Evolutionary conservation across 441 rosid genomes (phyloP), one percentile per base, ranked within the genome.

Genomic region (Mallotus japonicus): DNA sequence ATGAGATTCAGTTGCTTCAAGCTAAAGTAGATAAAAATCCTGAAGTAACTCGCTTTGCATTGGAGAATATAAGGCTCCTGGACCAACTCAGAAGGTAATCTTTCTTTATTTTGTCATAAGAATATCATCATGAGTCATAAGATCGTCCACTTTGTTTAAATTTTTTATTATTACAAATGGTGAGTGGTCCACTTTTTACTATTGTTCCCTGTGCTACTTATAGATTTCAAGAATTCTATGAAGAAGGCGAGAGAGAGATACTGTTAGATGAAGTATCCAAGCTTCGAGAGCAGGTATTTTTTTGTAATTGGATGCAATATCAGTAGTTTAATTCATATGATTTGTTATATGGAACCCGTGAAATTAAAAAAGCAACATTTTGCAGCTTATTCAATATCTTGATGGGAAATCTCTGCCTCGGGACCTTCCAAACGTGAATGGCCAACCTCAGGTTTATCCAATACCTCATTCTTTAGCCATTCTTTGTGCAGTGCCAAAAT

Each of bases 171-270:
- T 10, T 44, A 10, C 2, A 44, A 44, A 8, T 7, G 2, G 49
- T 12, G 71, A 67, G 69, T 62, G 20, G 11, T 55, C 53, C 20
- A 58, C 34, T 15, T 77, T 54, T 54, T 50, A 78, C 62, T 73
- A 73, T 71, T 64, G 34, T 75, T 67, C 40, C 28, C 72, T 81
- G 80, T 40, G 40, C 56, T 51, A 8, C 75, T 67, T 75, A 53
- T 74, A 96, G 99, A 80, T 93, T 84, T 88, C 97, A 93, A 87
- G 99, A 96, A 74, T 93, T 96, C 75, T 93, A 93, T 67, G 96
- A 92, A 76, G 99, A 93, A 85, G 99, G 98, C 65, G 99, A 96
- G 84, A 87, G 96, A 74, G 97, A 92, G 71, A 82, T 93, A 79
- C 90, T 96, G 65, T 69, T 81, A 74, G 91, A 86, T 62, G 99